Conservation (phyloP, 352 stramenopile species). For the Phytophthora ohioensis region DNA sequence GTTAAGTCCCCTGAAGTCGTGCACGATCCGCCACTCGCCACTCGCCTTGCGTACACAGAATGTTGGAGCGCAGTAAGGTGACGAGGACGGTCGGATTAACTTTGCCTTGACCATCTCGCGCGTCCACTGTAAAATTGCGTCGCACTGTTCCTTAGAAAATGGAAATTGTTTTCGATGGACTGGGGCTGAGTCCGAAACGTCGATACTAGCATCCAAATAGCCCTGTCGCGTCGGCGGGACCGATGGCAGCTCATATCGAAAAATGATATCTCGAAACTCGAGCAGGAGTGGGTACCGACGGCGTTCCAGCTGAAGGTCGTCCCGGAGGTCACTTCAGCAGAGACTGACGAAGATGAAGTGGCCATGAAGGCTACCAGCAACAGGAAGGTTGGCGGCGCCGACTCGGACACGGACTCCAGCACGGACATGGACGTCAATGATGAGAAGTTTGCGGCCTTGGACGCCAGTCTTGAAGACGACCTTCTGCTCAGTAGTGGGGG, state of each 20-base stretch:
- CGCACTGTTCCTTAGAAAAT: not conserved
- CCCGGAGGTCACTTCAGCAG: not conserved
- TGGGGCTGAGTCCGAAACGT: not conserved
- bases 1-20: conserved; percentile 2
- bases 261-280: no score
- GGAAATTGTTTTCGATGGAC: conserved; percentile 1
- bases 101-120: not conserved
- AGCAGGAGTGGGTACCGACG: not conserved
- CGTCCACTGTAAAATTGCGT: not conserved
- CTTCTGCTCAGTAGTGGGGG: not conserved
- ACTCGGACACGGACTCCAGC: conserved; percentile 2
- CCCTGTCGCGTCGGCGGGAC: not conserved
- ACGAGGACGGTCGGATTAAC: not conserved
- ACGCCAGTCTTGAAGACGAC: not conserved
- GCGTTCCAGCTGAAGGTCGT: conserved; percentile 4
- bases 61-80: conserved; percentile 10
- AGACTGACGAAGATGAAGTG: not conserved
- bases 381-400: not conserved
- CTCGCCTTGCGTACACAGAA: conserved; percentile 7
- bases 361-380: not conserved
- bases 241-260: no score
- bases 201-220: conserved; percentile 8
- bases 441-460: conserved; percentile 24
- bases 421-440: conserved; percentile 25
- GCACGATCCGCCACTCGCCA: conserved; percentile 1